Conservation (phyloP, 148 eudicot genomes). For the Diospyros kaki region DNA sequence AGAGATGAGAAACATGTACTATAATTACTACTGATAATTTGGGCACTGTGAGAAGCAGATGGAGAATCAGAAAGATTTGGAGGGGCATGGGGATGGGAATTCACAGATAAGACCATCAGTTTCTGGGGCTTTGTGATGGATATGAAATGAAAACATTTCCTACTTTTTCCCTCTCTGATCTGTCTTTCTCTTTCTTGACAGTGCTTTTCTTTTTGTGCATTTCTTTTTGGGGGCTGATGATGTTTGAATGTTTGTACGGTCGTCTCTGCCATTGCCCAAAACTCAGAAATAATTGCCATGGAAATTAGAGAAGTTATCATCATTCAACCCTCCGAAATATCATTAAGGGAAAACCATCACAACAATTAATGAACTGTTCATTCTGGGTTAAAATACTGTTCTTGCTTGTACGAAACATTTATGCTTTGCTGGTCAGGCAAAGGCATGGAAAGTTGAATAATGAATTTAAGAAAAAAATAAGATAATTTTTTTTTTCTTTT, state of each 20-base stretch:
- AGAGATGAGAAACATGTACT: slow-evolving; percentile 28
- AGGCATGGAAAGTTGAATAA: background rate
- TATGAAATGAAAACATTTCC: slow-evolving; percentile 3
- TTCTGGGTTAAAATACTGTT: slow-evolving; percentile 6
- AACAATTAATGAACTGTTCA: too few species aligned
- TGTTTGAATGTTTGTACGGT: slow-evolving; percentile 8
- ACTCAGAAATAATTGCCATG: slow-evolving; percentile 18
- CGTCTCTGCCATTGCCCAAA: background rate
- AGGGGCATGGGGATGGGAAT: slow-evolving; percentile 19
- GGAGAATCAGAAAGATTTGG: slow-evolving; percentile 17
- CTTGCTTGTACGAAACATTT: slow-evolving; percentile 6
- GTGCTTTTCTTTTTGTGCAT: slow-evolving; percentile 27
- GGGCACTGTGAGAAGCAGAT: slow-evolving; percentile 8
- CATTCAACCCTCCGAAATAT: background rate
- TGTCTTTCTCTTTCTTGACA: slow-evolving; percentile 6
- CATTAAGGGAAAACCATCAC: background rate
- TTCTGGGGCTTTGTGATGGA: slow-evolving; percentile 25
- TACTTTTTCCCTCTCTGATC: background rate
- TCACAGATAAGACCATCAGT: slow-evolving; percentile 13
- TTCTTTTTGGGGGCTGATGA: slow-evolving; percentile 25
- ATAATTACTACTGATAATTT: slow-evolving; percentile 17
- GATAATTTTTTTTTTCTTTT: slow-evolving; percentile 5
- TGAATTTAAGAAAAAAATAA: background rate
- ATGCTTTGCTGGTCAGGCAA: slow-evolving; percentile 13
- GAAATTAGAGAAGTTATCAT: slow-evolving; percentile 15